Evolutionary conservation across 805 yeast species (phyloP).

Genomic region (Candida qinlingensis): DNA sequence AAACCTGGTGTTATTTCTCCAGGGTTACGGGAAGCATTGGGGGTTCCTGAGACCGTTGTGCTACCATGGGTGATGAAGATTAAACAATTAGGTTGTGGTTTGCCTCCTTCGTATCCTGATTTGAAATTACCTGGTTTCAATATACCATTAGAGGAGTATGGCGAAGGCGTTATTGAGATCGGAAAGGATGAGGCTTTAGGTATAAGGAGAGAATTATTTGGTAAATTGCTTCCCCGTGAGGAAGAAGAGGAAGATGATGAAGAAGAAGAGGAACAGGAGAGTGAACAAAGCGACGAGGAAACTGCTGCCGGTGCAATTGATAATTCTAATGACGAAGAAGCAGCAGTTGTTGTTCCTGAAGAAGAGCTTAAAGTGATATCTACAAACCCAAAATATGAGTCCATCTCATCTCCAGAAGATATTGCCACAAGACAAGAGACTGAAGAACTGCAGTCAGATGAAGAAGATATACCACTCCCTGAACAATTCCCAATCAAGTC

Average conservation of each 20-base stretch:
- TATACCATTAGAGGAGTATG: conserved; percentile 36
- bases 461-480: conserved; percentile 20
- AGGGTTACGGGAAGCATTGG: conserved; percentile 63
- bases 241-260: conserved; percentile 17
- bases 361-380: conserved; percentile 5
- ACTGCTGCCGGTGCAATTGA: conserved; percentile 11
- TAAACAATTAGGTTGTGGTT: conserved; percentile 55
- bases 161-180: conserved; percentile 22
- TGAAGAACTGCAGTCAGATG: conserved; percentile 20
- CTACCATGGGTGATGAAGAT: conserved; percentile 75
- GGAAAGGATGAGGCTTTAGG: conserved; percentile 16
- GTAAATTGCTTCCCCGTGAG: conserved; percentile 23
- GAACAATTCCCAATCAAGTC: conserved; percentile 10
- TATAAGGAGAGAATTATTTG: conserved; percentile 22
- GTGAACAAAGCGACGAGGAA: conserved; percentile 22
- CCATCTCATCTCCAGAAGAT: conserved; percentile 4
- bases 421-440: neutral
- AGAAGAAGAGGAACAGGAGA: conserved; percentile 10
- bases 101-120: conserved; percentile 74
- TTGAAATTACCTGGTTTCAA: conserved; percentile 53
- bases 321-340: conserved; percentile 7
- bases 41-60: conserved; percentile 45
- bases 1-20: conserved; percentile 68
- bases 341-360: conserved; percentile 8
- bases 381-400: conserved; percentile 6